Base-by-base conservation (phyloP, 164 flowering plant genomes). In the Annona cherimola region DNA sequence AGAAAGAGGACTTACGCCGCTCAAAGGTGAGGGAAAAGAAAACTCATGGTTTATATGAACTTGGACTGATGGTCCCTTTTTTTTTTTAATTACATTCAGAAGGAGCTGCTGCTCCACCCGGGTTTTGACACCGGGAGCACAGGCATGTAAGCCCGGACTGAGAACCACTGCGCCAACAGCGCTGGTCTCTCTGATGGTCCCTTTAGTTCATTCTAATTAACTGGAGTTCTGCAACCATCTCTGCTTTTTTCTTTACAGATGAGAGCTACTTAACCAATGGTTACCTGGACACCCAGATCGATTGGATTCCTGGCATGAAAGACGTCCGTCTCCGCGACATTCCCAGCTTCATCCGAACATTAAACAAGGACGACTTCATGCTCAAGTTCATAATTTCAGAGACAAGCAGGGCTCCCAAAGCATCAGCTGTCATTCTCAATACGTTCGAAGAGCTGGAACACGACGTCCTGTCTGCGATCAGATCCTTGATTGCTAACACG, bases 371-470 rank as follows among this genome's bases (percentile, higher is more conserved):
- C 26, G 76, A 73, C 8, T 20, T 67, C 26, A 14, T 73, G 59
- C 39, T 74, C 76, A 74, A 68, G 18, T 68, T 63, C 19, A 1
- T 63, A 14, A 12, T 19, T 0, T 42, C 9, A 9, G 76, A 74
- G 71, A 62, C 68, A 6, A 73, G 61, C 7, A 76, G 75, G 72
- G 78, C 46, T 26, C 12, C 74, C 14, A 73, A 67, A 2, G 69
- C 84, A 4, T 20, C 76, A 1, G 81, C 79, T 0, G 66, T 85
- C 59, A 71, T 79, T 44, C 61, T 79, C 76, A 82, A 82, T 77
- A 77, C 77, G 0, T 76, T 71, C 41, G 65, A 76, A 19, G 75
- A 69, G 7, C 60, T 77, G 4, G 80, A 74, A 65, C 18, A 42
- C 0, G 75, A 74, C n/a, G 80, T 72, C 67, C 19, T 72, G 4